These are phyloP conservation scores for Gossypioides kirkii DNA, from an alignment of 345 rosid species.

Conservation along the genomic window DNA sequence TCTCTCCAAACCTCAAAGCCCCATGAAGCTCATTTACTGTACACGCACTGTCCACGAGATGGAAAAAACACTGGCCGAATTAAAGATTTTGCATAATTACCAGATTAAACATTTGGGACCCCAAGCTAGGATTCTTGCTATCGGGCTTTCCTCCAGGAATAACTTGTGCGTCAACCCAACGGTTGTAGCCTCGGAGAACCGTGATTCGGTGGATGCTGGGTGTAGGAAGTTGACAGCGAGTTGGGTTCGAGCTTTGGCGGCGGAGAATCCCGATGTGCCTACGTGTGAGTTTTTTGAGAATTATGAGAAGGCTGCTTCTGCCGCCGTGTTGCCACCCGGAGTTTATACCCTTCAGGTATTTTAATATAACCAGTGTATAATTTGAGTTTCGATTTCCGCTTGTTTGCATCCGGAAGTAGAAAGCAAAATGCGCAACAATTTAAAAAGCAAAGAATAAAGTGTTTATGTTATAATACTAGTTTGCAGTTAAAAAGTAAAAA, in stretches of 20 bases:
- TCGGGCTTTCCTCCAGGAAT: slow-evolving; percentile 87
- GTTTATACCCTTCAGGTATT: slow-evolving; percentile 89
- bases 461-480: no score
- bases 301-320: slow-evolving; percentile 73
- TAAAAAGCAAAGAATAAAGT: no score
- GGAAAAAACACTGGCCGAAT: slow-evolving; percentile 94
- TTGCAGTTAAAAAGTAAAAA: background rate
- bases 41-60: slow-evolving; percentile 98
- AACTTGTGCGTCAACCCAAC: slow-evolving; percentile 76
- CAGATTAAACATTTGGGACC: slow-evolving; percentile 63
- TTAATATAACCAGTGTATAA: background rate
- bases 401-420: background rate
- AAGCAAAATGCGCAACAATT: background rate
- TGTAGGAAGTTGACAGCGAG: slow-evolving; percentile 89
- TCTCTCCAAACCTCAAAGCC: slow-evolving; percentile 57
- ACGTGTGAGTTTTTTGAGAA: slow-evolving; percentile 85
- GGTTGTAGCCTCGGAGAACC: slow-evolving; percentile 76
- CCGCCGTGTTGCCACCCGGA: slow-evolving; percentile 82
- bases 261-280: slow-evolving; percentile 58
- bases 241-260: slow-evolving; percentile 80
- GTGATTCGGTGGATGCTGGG: slow-evolving; percentile 94
- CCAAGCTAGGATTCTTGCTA: slow-evolving; percentile 68
- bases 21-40: slow-evolving; percentile 85
- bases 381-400: background rate
- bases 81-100: slow-evolving; percentile 65